A percentile compares a stretch with the other conserved stretches of the same genome.
Evolutionary conservation across 2,329 filamentous ascomycete species (phyloP).

Genomic region (Coniella lustricola): DNA sequence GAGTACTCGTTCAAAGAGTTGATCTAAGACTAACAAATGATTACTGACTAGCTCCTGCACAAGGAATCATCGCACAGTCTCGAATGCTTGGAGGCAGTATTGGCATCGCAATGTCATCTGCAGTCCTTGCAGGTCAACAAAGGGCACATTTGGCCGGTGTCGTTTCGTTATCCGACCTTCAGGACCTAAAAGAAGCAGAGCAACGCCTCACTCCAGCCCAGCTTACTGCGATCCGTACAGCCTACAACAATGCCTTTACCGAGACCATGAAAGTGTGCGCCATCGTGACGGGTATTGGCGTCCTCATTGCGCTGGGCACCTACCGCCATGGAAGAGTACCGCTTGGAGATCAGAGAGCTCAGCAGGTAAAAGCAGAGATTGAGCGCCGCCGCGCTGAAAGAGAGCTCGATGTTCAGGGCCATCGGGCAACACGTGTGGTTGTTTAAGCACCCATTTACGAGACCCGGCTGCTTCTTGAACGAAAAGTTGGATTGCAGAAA

Average conservation of each 20-base stretch:
- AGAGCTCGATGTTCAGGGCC: not conserved
- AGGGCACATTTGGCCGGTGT: constrained; percentile 23
- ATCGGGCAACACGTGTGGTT: not conserved
- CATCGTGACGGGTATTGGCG: constrained; percentile 32
- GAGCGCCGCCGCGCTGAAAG: constrained; percentile 19
- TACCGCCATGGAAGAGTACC: constrained; percentile 29
- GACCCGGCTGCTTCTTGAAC: too few species aligned
- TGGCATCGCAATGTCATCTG: constrained; percentile 46
- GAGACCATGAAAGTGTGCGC: constrained; percentile 41
- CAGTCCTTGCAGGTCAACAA: constrained; percentile 32
- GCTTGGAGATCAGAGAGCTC: constrained; percentile 22
- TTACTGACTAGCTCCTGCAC: constrained; percentile 35
- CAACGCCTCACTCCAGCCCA: constrained; percentile 23
- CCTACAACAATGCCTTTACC: constrained; percentile 38
- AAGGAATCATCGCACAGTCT: constrained; percentile 45
- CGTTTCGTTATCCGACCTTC: constrained; percentile 15
- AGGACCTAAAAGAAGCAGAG: constrained; percentile 13
- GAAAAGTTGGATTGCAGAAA: too few species aligned
- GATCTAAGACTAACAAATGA: constrained; percentile 14
- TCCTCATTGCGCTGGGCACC: constrained; percentile 33
- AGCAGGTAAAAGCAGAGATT: constrained; percentile 21
- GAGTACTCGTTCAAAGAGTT: too few species aligned
- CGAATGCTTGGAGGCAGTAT: constrained; percentile 47
- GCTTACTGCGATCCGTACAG: constrained; percentile 26
- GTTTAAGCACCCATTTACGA: not conserved